Conservation (phyloP, 1,284 basidiomycete species). For the Cryptococcus sp. region DNA sequence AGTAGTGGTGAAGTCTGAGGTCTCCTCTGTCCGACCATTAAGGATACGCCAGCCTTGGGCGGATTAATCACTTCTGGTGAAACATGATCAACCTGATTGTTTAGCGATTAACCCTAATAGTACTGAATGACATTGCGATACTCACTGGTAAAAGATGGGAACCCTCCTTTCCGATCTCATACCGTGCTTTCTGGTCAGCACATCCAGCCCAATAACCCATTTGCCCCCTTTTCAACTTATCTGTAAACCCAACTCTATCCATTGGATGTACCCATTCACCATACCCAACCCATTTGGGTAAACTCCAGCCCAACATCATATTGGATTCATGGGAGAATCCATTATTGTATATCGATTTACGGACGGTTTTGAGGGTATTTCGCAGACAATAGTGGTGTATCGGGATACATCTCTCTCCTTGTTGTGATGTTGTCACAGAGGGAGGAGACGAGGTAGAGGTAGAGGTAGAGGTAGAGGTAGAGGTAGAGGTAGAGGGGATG, state of each 20-base stretch:
- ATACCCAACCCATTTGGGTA: constrained; percentile 21
- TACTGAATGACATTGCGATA: not conserved
- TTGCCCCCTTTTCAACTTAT: not conserved
- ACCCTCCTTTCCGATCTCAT: not conserved
- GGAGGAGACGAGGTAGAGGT: not conserved
- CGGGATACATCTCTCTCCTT: constrained; percentile 2
- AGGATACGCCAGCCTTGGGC: not conserved
- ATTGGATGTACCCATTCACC: constrained; percentile 9
- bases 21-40: not conserved
- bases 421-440: not conserved
- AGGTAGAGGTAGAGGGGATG: not conserved
- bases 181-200: constrained; percentile 7
- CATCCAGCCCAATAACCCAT: constrained; percentile 11
- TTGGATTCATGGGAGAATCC: constrained; percentile 6
- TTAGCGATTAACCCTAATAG: not conserved
- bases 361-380: constrained; percentile 4
- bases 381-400: constrained; percentile 18
- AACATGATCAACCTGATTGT: constrained; percentile 5
- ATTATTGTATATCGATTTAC: not conserved
- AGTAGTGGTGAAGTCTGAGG: not conserved
- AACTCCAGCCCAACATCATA: constrained; percentile 15
- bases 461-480: not conserved
- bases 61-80: constrained; percentile 4
- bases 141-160: constrained; percentile 11
- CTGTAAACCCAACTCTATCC: not conserved